Evolutionary conservation across 257 asterid genomes (phyloP), one percentile per base, ranked within the genome.

Genomic region (Anisodus tanguticus): DNA sequence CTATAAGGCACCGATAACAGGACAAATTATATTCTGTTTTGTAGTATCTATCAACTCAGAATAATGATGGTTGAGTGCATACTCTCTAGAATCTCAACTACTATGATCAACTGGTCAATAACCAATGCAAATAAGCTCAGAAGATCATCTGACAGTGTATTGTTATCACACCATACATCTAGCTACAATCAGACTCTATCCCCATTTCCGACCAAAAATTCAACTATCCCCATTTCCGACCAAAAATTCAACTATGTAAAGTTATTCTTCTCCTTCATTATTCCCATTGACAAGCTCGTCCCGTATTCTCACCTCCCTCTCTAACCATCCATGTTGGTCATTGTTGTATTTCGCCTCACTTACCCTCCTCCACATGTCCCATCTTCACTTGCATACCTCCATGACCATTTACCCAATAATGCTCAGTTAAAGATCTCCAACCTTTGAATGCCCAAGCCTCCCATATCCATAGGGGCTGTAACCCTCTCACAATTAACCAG

Each of bases 321-420:
- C 31, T 43, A 64, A 64, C 43, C 31, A 64, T 64, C 71, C 43
- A 26, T 64, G 71, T 64, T 31, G 45, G 71, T 64, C 10, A 51
- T 9, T 53, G 57, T 15, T 53, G 57, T 53, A 53, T 53, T 53
- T 53, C 11, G 57, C 12, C 57, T 53, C 57, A 10, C 57, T 53
- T 53, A 9, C 57, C 57, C 3, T 10, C 57, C 57, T 53, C 57
- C 57, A 2, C 57, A 53, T 53, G 71, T 64, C 45, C n/a, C 45
- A 64, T 64, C 71, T 64, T 64, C 71, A 31, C 71, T 31, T 64
- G 43, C 71, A 55, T 55, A 64, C 45, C 71, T 64, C 71, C 45
- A 64, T 39, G 39, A 64, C 37, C 71, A 64, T 31, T 64, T 64
- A 64, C 45, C 57, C 43, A 26, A 4, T 17, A 64, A 64, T 64